A percentile compares a stretch with the other conserved stretches of the same genome.
phyloP scores from a whole-genome alignment of 495 filamentous ascomycete species.

The Trichoderma asperelloides region DNA sequence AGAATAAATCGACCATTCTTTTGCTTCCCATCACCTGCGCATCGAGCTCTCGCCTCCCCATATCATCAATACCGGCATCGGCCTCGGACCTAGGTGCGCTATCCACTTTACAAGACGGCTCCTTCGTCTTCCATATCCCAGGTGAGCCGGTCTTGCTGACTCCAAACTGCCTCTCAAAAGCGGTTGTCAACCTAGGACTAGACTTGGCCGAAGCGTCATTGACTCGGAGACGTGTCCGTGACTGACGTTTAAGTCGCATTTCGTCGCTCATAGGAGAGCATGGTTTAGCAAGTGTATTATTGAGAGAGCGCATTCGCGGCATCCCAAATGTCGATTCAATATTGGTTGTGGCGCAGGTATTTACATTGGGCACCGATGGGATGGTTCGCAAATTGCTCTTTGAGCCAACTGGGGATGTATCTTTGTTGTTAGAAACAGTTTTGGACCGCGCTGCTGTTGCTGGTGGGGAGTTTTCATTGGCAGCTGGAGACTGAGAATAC shows the following conservation, averaged over 20 bases:
- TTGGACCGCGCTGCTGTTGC: not conserved
- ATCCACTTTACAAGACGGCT: not conserved
- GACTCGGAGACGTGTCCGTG: not conserved
- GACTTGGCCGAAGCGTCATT: constrained; percentile 17
- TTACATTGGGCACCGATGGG: not conserved
- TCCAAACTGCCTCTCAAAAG: constrained; percentile 29
- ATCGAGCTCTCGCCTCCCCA: constrained; percentile 15
- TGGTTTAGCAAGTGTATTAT: constrained; percentile 22
- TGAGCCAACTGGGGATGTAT: not conserved
- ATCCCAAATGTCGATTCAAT: constrained; percentile 18
- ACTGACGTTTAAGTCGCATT: constrained; percentile 17
- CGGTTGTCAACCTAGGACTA: constrained; percentile 27
- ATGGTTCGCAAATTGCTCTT: not conserved
- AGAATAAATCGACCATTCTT: constrained; percentile 52
- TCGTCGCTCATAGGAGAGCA: constrained; percentile 10
- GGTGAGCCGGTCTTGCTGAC: constrained; percentile 12
- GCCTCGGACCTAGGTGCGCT: not conserved
- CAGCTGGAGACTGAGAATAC: not conserved
- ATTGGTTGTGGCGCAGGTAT: constrained; percentile 23
- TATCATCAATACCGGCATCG: constrained; percentile 8
- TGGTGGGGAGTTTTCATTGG: not conserved
- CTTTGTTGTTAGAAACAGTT: not conserved
- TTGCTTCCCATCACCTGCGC: constrained; percentile 33
- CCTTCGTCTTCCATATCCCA: not conserved
- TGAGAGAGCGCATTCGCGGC: constrained; percentile 18